Percentiles rank a stretch among this genome's conserved stretches.
Conservation (phyloP, 1,284 basidiomycete species). For the Apiotrichum sp. region DNA sequence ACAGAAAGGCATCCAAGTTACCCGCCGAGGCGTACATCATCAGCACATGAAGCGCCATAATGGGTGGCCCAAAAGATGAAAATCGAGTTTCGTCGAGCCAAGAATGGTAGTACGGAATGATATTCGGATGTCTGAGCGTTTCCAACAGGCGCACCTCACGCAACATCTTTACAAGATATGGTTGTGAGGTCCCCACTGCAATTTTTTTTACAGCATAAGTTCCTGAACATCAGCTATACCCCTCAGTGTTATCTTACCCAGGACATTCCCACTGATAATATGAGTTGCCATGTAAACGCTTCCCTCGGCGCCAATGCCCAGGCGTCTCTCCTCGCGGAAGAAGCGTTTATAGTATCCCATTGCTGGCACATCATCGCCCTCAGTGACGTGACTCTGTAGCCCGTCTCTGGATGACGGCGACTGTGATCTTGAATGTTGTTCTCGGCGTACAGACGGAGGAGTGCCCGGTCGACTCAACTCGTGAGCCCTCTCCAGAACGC, state of each 20-base stretch:
- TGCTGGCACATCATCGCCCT: constrained; percentile 31
- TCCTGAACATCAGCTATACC: constrained; percentile 18
- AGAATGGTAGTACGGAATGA: constrained; percentile 89
- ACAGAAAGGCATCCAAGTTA: constrained; percentile 73
- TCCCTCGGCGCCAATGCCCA: constrained; percentile 90
- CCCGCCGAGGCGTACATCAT: constrained; percentile 94
- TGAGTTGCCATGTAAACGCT: constrained; percentile 57
- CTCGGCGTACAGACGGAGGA: constrained; percentile 8
- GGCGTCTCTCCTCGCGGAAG: constrained; percentile 74
- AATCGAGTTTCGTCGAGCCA: constrained; percentile 84
- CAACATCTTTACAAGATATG: constrained; percentile 72
- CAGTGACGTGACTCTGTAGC: background rate
- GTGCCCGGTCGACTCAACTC: constrained; percentile 35
- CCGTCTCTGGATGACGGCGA: background rate
- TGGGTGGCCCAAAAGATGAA: constrained; percentile 70
- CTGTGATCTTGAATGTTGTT: constrained; percentile 39
- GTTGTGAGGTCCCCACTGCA: constrained; percentile 79
- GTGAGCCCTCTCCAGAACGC: constrained; percentile 39
- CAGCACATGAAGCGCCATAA: constrained; percentile 75
- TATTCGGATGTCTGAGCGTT: constrained; percentile 80
- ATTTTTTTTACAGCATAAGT: constrained; percentile 90
- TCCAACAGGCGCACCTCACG: constrained; percentile 79
- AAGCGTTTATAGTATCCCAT: constrained; percentile 59
- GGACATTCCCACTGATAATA: constrained; percentile 33
- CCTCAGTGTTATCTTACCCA: constrained; percentile 17